phyloP scores from a whole-genome alignment of 2,329 filamentous ascomycete species.

The Cladosporium sp. region DNA sequence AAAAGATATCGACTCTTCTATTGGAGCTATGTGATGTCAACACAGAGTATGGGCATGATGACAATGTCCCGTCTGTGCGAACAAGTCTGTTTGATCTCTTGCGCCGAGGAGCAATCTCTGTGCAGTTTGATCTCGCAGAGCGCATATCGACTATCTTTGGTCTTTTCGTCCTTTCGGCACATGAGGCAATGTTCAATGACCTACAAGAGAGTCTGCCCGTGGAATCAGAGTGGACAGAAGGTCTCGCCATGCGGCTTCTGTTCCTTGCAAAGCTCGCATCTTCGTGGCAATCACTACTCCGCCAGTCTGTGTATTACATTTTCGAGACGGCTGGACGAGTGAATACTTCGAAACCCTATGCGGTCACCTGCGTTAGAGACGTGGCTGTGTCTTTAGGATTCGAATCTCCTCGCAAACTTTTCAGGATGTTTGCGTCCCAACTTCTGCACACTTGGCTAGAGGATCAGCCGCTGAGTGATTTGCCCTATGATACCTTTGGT shows the following conservation, averaged over 20 bases:
- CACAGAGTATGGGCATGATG: slow-evolving; percentile 60
- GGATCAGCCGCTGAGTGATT: slow-evolving; percentile 54
- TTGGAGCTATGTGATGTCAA: slow-evolving; percentile 64
- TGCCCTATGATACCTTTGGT: slow-evolving; percentile 82
- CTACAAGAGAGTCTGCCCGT: slow-evolving; percentile 74
- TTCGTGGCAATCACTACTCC: slow-evolving; percentile 78
- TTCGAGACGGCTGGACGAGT: slow-evolving; percentile 84
- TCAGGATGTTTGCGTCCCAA: slow-evolving; percentile 80
- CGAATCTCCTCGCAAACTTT: slow-evolving; percentile 64
- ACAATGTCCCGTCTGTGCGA: slow-evolving; percentile 55
- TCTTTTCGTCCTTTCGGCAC: slow-evolving; percentile 74
- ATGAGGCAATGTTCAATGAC: slow-evolving; percentile 81
- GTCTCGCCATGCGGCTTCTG: slow-evolving; percentile 77
- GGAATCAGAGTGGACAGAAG: slow-evolving; percentile 68
- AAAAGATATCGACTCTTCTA: slow-evolving; percentile 64
- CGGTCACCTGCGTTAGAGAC: slow-evolving; percentile 63
- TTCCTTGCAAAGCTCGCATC: slow-evolving; percentile 74
- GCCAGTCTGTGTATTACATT: slow-evolving; percentile 85
- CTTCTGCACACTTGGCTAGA: slow-evolving; percentile 88
- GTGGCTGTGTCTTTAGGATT: slow-evolving; percentile 66
- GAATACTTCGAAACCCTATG: slow-evolving; percentile 61
- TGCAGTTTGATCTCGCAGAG: slow-evolving; percentile 72
- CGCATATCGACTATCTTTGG: slow-evolving; percentile 71
- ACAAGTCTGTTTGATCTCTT: slow-evolving; percentile 74
- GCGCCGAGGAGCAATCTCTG: slow-evolving; percentile 58